Percentiles rank a stretch among this genome's conserved stretches.
These are phyloP conservation scores for Hirschioporus abietinus DNA, from an alignment of 768 basidiomycete genomes.

Conservation along the genomic window DNA sequence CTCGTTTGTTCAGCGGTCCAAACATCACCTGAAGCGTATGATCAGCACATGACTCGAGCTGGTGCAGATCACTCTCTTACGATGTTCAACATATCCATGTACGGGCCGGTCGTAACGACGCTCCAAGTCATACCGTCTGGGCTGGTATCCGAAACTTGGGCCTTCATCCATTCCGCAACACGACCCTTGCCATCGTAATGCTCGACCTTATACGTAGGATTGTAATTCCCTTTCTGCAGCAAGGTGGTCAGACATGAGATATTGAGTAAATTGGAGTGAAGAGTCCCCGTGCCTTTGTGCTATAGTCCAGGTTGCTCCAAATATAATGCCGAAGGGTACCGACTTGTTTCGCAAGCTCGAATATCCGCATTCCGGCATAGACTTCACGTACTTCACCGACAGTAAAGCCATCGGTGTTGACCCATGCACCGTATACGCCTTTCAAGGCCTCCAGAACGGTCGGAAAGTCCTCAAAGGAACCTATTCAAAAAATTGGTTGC, in stretches of 20 bases:
- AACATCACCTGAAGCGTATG: conserved; percentile 21
- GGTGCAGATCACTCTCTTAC: too few relatives aligned
- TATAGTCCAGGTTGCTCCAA: conserved; percentile 38
- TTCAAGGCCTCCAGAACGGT: conserved; percentile 27
- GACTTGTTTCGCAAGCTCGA: conserved; percentile 32
- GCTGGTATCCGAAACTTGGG: conserved; percentile 29
- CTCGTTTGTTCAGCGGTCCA: conserved; percentile 29
- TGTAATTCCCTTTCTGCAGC: conserved; percentile 17
- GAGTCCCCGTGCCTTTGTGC: conserved; percentile 29
- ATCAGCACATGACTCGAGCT: too few relatives aligned
- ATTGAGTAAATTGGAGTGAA: conserved; percentile 16
- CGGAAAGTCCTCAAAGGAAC: conserved; percentile 28
- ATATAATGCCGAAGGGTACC: conserved; percentile 32
- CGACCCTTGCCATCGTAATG: conserved; percentile 39
- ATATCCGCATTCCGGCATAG: conserved; percentile 35
- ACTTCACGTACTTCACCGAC: conserved; percentile 37
- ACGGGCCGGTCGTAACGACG: conserved; percentile 32
- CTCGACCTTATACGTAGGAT: conserved; percentile 30
- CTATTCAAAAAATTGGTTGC: conserved; percentile 15
- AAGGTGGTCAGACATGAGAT: background rate
- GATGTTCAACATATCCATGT: conserved; percentile 36
- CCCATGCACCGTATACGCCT: conserved; percentile 34
- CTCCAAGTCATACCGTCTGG: conserved; percentile 29
- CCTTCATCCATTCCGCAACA: conserved; percentile 32
- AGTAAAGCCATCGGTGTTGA: conserved; percentile 34